Base-by-base conservation (phyloP, 2,329 filamentous ascomycete genomes). In the Pseudopyrenochaeta lycopersici region DNA sequence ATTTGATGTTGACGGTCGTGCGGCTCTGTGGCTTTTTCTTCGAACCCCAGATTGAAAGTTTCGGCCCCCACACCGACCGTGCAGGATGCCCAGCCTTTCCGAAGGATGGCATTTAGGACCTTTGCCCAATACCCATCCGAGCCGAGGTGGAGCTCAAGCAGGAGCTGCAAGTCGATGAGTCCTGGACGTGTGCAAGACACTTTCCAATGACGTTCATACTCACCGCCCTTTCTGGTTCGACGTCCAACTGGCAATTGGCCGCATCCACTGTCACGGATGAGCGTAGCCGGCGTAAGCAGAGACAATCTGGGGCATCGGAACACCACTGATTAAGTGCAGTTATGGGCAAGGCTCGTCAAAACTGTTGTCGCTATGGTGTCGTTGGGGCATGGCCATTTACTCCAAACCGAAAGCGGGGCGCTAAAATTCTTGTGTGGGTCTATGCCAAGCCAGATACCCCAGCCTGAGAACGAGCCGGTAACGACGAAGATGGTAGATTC, bases 181-280 rank as follows among this genome's bases (percentile, higher is more conserved):
- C 33, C 15, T 49, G 27, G 44, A 38, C 30, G 46, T 49, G 44
- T 48, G 47, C 42, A 44, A 33, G 35, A 33, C 39, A 39, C 46
- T 31, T 45, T 43, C 43, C 30, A 21, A 42, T 29, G 49, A 39
- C 36, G 20, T 27, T 4, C 11, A 36, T 20, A 39, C 57, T 60
- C 64, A 68, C 66, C 66, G 66, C 66, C 60, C 54, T 63, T 67
- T 62, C 49, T 47, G 18, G 54, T 56, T 55, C 42, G 57, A 50
- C 46, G 48, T 49, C 38, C 30, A 44, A 14, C 29, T 11, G 40
- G 23, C 14, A 18, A 23, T 33, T 20, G 2, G n/a, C 20, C n/a
- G 46, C 32, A 23, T 32, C n/a, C 29, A 35, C n/a, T 11, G 29
- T 6, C 38, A 41, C 32, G 29, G 29, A 27, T 42, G 15, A 14